A percentile compares a stretch with the other conserved stretches of the same genome.
phyloP scores from a whole-genome alignment of 495 filamentous ascomycete genomes.

The Chaetomium cochliodes region DNA sequence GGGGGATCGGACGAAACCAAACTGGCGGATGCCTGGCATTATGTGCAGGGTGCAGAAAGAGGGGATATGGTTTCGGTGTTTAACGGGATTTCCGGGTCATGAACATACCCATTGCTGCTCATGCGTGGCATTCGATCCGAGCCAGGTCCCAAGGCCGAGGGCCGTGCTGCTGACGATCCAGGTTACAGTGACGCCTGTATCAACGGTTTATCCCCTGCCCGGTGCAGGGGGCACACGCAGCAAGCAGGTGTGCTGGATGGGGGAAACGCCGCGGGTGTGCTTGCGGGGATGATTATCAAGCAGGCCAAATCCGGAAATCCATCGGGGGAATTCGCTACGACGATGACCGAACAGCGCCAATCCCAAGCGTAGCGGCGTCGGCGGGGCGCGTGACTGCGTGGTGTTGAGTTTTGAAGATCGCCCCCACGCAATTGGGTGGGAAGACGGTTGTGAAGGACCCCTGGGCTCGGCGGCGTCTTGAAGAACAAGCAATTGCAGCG shows the following conservation, averaged over 20 bases:
- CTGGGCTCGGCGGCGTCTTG: slow-evolving; percentile 1
- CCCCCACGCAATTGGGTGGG: slow-evolving; percentile 19
- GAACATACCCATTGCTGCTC: slow-evolving; percentile 17
- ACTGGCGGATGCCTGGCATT: neutral
- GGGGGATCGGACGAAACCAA: neutral
- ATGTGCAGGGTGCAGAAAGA: neutral
- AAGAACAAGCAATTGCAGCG: slow-evolving; percentile 18
- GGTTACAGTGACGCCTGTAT: neutral
- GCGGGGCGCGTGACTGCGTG: neutral
- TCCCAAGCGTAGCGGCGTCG: slow-evolving; percentile 10
- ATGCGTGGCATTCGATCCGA: neutral
- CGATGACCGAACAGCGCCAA: slow-evolving; percentile 6
- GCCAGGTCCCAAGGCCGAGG: neutral
- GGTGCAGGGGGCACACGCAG: neutral
- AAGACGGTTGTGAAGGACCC: neutral
- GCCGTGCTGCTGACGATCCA: too few species aligned
- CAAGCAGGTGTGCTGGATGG: slow-evolving; percentile 3
- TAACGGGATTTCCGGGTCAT: neutral
- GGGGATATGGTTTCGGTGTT: neutral
- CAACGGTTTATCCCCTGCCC: neutral
- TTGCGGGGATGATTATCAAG: neutral
- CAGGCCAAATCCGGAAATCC: neutral
- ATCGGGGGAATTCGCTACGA: neutral
- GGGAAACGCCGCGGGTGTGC: neutral
- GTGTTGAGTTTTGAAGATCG: slow-evolving; percentile 15